Evolutionary conservation across 495 filamentous ascomycete genomes (phyloP).

Genomic region (Aspergillus panamensis): DNA sequence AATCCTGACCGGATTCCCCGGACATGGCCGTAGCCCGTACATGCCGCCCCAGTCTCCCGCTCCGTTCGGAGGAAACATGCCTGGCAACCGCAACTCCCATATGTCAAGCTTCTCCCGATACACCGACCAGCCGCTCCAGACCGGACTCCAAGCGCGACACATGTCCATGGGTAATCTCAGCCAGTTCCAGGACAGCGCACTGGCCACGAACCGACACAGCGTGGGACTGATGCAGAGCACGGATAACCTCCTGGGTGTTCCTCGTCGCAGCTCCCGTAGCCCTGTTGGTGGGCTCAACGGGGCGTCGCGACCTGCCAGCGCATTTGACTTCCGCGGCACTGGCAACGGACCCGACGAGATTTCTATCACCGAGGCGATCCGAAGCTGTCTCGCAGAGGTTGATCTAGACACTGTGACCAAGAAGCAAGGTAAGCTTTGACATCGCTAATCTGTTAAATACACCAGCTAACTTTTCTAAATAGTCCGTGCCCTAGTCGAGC

Average conservation of each 20-base stretch:
- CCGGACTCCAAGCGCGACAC: slow-evolving; percentile 39
- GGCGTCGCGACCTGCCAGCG: slow-evolving; percentile 57
- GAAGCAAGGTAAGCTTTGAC: slow-evolving; percentile 67
- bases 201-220: slow-evolving; percentile 45
- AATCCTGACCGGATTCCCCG: slow-evolving; percentile 81
- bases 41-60: slow-evolving; percentile 79
- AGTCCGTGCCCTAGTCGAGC: slow-evolving; percentile 86
- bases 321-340: slow-evolving; percentile 66
- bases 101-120: slow-evolving; percentile 53
- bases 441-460: background rate
- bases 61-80: slow-evolving; percentile 55
- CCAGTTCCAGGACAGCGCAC: slow-evolving; percentile 51
- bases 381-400: slow-evolving; percentile 77
- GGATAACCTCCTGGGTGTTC: slow-evolving; percentile 55
- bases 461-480: slow-evolving; percentile 23
- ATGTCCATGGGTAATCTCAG: slow-evolving; percentile 62
- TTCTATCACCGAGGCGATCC: slow-evolving; percentile 77
- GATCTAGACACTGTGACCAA: slow-evolving; percentile 95
- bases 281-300: slow-evolving; percentile 42
- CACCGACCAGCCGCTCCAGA: slow-evolving; percentile 45
- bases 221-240: slow-evolving; percentile 52
- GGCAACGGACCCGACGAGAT: slow-evolving; percentile 64
- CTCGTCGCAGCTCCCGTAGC: slow-evolving; percentile 50
- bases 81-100: slow-evolving; percentile 53
- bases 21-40: slow-evolving; percentile 59